Base-by-base conservation (phyloP, 371 early-diverging fungal genomes). In the Saksenaea oblongispora region DNA sequence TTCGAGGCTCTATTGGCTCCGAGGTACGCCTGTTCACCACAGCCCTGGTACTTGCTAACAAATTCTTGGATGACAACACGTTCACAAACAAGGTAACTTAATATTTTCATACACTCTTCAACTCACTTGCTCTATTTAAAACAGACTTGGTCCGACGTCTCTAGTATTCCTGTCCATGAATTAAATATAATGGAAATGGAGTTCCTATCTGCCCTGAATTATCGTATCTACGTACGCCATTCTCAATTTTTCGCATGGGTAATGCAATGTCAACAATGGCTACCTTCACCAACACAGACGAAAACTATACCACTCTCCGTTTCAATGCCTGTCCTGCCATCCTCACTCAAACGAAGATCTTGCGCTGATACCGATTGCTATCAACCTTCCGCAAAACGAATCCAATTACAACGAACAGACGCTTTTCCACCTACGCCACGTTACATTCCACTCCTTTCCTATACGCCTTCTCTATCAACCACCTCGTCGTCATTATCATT, bases 131-230 rank as follows among this genome's bases (percentile, higher is more conserved):
- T 42, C 61, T 26, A 53, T 18, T 41, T 44, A n/a, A n/a, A 47
- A 42, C 72, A 88, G 77, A 85, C 90, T 2, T 92, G 92, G 92
- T 83, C 88, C 18, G 83, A 87, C 60, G 87, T 91, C 18, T 87
- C 86, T n/a, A 81, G 79, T 51, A 74, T 91, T 63, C 82, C 87
- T 1, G 75, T 89, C 24, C 54, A 63, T 53, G 89, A 91, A 71
- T 71, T 91, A 31, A 85, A 87, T 58, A 86, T 84, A 11, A 91
- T 91, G 89, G 91, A 91, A 73, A 79, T 85, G 56, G 91, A 91
- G 69, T 91, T 90, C 59, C 63, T 89, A 61, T 68, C 77, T 22
- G 85, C 87, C 24, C 74, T 90, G 15, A 75, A 86, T 34, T 85
- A 87, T 58, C 68, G 72, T 28, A 67, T 83, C 22, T 75, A 75